Base-by-base conservation (phyloP, 2,329 filamentous ascomycete genomes). In the Hymenoscyphus scutula region DNA sequence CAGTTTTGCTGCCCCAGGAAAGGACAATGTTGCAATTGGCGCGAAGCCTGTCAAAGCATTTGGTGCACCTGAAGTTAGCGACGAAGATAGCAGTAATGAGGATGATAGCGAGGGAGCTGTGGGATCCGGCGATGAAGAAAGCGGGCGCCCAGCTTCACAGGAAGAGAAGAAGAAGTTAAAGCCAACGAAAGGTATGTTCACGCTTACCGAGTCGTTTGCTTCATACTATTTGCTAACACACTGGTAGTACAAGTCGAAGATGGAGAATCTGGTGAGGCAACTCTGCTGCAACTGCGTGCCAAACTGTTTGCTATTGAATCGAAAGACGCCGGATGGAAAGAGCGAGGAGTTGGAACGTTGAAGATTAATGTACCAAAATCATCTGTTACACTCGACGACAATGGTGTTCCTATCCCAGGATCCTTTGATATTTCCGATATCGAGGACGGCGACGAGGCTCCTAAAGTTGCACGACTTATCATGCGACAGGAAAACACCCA, bases 401-500 rank as follows among this genome's bases (percentile, higher is more conserved):
- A 77, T 19, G 57, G 57, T 32, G 41, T 34, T 23, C 30, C 57
- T 19, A 32, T 59, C 23, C 77, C 82, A 1, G 80, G 80, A 27
- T 81, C 79, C 17, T 87, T 87, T 61, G 83, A 87, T 68, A 79
- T 80, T 19, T 85, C 84, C 5, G 80, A 82, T 58, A 75, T 80
- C 2, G 78, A 82, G 19, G 77, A 79, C 1, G 74, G 74, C 11
- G 68, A 72, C 45, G 67, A 63, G 51, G 70, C 69, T 19, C 76
- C 79, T 58, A 79, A 69, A 67, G 64, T 85, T 62, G 82, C 89
- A 27, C 89, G 94, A 51, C 84, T 98, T 68, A 84, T 98, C 65
- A 92, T 97, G 87, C 89, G 94, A 19, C 92, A 96, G 68, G 93
- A 97, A 72, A 92, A 92, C 64, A 95, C 91, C 0, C 87, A 93